Base-by-base conservation (phyloP, 108 stramenopile genomes). In the Bacterosira constricta region DNA sequence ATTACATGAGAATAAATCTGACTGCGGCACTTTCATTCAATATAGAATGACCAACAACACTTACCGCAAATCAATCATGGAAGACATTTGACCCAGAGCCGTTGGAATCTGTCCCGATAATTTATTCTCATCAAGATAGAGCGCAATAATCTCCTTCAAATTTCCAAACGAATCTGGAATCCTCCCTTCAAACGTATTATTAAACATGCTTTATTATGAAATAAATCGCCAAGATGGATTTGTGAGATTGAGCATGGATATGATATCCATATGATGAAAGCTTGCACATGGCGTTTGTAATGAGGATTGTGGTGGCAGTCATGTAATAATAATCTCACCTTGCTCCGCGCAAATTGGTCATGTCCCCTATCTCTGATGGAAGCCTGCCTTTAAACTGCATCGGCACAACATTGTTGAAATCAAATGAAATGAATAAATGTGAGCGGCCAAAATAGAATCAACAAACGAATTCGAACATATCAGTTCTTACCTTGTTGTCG, bases 71-170 rank as follows among this genome's bases (percentile, higher is more conserved):
- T 76, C 74, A 7, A 71, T 37, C 45, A 80, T 61, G 32, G 65
- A 59, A 44, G 30, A 55, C 63, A 89, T 44, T 4, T 61, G 38
- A 2, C 77, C 75, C 29, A 91, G 63, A 21, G 62, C 63, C 9
- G 63, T 37, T 3, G 90, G 90, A 69, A 91, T 79, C n/a, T 44
- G 46, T 11, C 90, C 90, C 2, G 71, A 63, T 6, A 91, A 64
- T 37, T 72, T 25, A 44, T 90, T 90, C 1, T 50, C 57, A 36
- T 84, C 80, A 9, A 84, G 59, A 59, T 83, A 83, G 20, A 83
- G 73, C 9, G 79, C 74, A 35, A 69, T 70, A 49, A 83, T 23
- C 17, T 65, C 17, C 54, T 75, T 56, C 63, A 83, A 56, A 17
- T 71, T 50, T n/a, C 69, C 68, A 46, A 83, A 50, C 10, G 63